Evolutionary conservation across 345 rosid genomes (phyloP), one percentile per base, ranked within the genome.

Genomic region (Rhodomyrtus tomentosa): DNA sequence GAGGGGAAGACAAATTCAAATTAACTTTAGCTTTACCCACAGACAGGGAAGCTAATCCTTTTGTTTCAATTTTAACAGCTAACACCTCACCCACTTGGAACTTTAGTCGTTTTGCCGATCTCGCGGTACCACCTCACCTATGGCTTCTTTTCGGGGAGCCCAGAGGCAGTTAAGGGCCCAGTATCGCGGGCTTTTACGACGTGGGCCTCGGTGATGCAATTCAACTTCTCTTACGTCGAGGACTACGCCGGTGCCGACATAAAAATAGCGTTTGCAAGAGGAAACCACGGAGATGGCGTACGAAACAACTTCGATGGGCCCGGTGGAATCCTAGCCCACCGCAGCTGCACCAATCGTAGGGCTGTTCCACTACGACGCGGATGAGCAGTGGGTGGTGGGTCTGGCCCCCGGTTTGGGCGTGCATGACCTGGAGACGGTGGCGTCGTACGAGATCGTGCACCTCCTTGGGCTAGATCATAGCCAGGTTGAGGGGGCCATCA

Each of bases 361-460:
- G 48, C 72, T 59, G 29, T 84, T 90, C 54, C 88, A 88, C 83
- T 90, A 62, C 21, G 91, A 90, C 56, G 91, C 83, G 2, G 91
- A 86, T 5, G 90, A 90, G 56, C 1, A 0, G 0, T 91, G 90
- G 91, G n/a, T 85, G 15, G 87, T 58, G 4, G 86, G 85, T 4
- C 83, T 84, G 49, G 12, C 0, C 1, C 25, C 38, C 0, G 87
- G 82, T 3, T 54, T 82, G 1, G 85, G 82, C 2, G 55, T 82
- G 3, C 20, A 15, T n/a, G 86, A 88, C 38, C 22, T 87, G 54
- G 88, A 87, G 82, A 83, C 90, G 3, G 83, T 89, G 8, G 92
- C 87, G 4, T 21, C 88, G 83, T 92, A 90, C 82, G 92, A 92
- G 84, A 90, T 90, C 7, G 94, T 92, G 2, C 94, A 92, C 80